Base-by-base conservation (phyloP, 2,329 filamentous ascomycete genomes). In the Diaporthe sp. region DNA sequence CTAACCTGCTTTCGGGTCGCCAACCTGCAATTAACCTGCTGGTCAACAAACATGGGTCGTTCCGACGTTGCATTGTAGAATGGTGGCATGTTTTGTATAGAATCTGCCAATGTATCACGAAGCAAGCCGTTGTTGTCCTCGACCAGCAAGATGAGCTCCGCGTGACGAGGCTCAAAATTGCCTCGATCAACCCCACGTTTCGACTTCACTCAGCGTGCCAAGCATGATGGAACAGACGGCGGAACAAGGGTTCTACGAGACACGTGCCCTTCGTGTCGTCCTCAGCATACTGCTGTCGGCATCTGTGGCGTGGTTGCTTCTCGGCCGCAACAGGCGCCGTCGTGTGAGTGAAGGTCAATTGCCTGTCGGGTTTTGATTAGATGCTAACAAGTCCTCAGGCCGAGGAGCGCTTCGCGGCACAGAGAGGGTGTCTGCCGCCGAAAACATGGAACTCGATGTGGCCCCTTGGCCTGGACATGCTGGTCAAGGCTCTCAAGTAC, bases 381-480 rank as follows among this genome's bases (percentile, higher is more conserved):
- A 27, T 17, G 47, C 32, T 68, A 53, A 68, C 32, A 12, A 1
- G 0, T 27, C 2, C 3, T 1, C 22, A 70, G 66, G 51, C 51
- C n/a, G 66, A 70, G 19, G 32, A 32, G 17, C 51, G 25, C 10
- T 70, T 70, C 2, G 66, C 66, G 4, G 50, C 37, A 13, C 13
- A 70, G 51, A 56, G 25, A 47, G 51, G 66, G n/a, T 70, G 66
- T 56, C 37, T 70, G 25, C 53, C 66, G 13, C 66, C 66, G 1
- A 70, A 47, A 8, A 70, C 8, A 30, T 70, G 66, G 66, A 58
- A 56, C 25, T 70, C 66, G 10, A 70, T 4, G 22, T 70, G 66
- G 66, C 66, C 66, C 3, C 37, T 70, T 22, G 66, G 66, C 25
- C 39, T 70, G 19, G 66, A 70, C 44, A 70, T 70, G 66, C 27